Conservation (phyloP, 2,329 filamentous ascomycete genomes). For the Fusarium cicatricum region DNA sequence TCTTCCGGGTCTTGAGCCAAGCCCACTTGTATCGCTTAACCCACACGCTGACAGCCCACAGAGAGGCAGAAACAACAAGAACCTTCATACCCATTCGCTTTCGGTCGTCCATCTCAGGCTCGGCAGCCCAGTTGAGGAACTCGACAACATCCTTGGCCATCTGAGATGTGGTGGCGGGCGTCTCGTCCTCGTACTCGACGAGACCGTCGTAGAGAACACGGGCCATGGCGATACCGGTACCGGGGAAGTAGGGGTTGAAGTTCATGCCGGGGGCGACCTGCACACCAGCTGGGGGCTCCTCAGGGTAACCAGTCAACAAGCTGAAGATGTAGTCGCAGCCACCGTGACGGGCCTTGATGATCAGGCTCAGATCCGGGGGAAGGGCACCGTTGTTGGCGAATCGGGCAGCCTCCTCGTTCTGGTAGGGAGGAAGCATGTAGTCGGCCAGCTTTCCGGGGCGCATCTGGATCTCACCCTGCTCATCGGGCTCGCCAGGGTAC, state of each 20-base stretch:
- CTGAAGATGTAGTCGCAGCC: conserved; percentile 99
- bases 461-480: conserved; percentile 98
- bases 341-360: conserved; percentile 96
- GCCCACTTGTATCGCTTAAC: conserved; percentile 99
- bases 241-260: conserved; percentile 99
- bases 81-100: conserved; percentile 99
- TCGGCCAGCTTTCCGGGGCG: conserved; percentile 98
- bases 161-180: conserved; percentile 92
- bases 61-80: conserved; percentile 76
- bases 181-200: conserved; percentile 97
- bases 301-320: conserved; percentile 95
- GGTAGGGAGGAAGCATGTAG: conserved; percentile 94
- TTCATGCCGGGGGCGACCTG: conserved; percentile 88
- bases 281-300: conserved; percentile 92
- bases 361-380: conserved; percentile 96
- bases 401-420: conserved; percentile 98
- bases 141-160: conserved; percentile 99
- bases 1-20: conserved; percentile 93
- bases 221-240: conserved; percentile 98
- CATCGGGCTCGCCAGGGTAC: conserved; percentile 97
- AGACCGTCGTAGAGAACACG: conserved; percentile 97
- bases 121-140: conserved; percentile 99
- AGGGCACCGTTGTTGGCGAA: conserved; percentile 98
- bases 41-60: conserved; percentile 92
- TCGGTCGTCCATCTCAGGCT: conserved; percentile 98